These are phyloP conservation scores for Usnea hakonensis DNA, from an alignment of 495 filamentous ascomycete genomes.

Conservation along the genomic window DNA sequence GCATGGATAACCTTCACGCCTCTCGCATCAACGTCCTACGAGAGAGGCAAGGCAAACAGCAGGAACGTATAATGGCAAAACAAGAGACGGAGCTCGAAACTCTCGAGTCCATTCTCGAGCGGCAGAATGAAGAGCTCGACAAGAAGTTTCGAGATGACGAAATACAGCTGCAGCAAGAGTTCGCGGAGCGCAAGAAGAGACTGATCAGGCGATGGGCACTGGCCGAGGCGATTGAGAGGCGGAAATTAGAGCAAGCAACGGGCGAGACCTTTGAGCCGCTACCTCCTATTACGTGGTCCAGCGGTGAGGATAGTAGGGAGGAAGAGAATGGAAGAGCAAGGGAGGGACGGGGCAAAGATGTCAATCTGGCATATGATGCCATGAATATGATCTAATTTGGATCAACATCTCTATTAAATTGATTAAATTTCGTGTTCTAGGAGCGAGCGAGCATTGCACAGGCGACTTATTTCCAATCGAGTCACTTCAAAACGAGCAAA, in stretches of 20 bases:
- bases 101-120: conserved; percentile 50
- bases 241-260: conserved; percentile 46
- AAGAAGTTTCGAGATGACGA: conserved; percentile 43
- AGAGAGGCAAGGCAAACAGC: conserved; percentile 62
- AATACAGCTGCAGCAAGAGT: conserved; percentile 36
- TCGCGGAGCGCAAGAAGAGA: conserved; percentile 43
- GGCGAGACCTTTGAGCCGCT: conserved; percentile 44
- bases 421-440: not conserved
- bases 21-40: conserved; percentile 72
- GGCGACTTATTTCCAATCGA: not conserved
- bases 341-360: not conserved
- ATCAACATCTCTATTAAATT: not conserved
- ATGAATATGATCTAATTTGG: conserved; percentile 15
- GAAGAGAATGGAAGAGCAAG: not conserved
- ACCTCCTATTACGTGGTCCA: conserved; percentile 25
- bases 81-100: conserved; percentile 56
- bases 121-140: conserved; percentile 32
- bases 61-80: conserved; percentile 56
- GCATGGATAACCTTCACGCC: conserved; percentile 63
- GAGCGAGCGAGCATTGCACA: not conserved
- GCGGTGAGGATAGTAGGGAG: not conserved
- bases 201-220: conserved; percentile 54
- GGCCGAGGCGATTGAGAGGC: conserved; percentile 55
- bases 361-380: conserved; percentile 5
- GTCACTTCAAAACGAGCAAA: not conserved